phyloP scores from a whole-genome alignment of 768 basidiomycete species.

The Calvatia gigantea region DNA sequence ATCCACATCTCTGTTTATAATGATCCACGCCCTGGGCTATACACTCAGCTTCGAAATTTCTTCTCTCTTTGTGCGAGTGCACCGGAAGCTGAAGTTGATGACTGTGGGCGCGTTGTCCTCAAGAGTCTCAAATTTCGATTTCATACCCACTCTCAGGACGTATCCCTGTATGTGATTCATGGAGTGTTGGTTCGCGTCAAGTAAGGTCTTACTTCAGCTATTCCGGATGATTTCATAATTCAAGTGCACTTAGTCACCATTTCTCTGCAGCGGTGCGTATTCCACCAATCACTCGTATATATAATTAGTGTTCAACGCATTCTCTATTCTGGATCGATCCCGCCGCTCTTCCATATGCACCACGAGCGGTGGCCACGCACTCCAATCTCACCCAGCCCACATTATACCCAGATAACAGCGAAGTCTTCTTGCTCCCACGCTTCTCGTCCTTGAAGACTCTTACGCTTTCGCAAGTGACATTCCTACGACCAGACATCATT shows the following conservation, averaged over 20 bases:
- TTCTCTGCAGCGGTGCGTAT: slow-evolving; percentile 58
- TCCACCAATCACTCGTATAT: background rate
- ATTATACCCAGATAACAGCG: slow-evolving; percentile 23
- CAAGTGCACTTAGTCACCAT: slow-evolving; percentile 46
- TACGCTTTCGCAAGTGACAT: slow-evolving; percentile 47
- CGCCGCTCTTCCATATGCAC: slow-evolving; percentile 32
- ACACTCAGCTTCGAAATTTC: slow-evolving; percentile 6
- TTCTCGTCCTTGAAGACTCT: slow-evolving; percentile 37
- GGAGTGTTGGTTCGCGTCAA: slow-evolving; percentile 23
- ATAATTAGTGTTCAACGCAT: too few species aligned
- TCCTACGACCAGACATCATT: slow-evolving; percentile 36
- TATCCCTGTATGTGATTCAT: slow-evolving; percentile 20
- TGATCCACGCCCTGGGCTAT: slow-evolving; percentile 7
- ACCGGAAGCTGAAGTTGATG: slow-evolving; percentile 17
- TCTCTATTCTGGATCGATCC: slow-evolving; percentile 36
- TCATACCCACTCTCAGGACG: slow-evolving; percentile 24
- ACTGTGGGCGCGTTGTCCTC: slow-evolving; percentile 19
- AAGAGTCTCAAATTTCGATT: slow-evolving; percentile 22
- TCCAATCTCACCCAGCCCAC: slow-evolving; percentile 40
- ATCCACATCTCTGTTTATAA: slow-evolving; percentile 60
- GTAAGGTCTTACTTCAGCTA: slow-evolving; percentile 14
- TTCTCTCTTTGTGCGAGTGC: slow-evolving; percentile 11
- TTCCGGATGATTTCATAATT: background rate
- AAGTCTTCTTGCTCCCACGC: slow-evolving; percentile 20
- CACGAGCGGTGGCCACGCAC: slow-evolving; percentile 38